Evolutionary conservation across 352 stramenopile genomes (phyloP), one percentile per base, ranked within the genome.

Genomic region (Globisporangium takayamanum): DNA sequence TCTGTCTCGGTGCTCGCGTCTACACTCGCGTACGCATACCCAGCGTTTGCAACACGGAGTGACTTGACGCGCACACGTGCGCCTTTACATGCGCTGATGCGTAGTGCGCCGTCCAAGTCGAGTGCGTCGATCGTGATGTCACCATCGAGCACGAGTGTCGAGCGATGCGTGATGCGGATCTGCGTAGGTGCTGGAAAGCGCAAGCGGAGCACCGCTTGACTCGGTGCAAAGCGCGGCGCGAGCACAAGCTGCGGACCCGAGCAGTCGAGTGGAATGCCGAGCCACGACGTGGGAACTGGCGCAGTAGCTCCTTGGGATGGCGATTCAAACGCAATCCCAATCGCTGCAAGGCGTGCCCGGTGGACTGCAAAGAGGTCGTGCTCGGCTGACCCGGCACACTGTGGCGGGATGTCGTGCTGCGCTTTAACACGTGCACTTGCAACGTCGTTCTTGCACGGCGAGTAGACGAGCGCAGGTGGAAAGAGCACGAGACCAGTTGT

Each of bases 391-490:
- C 74, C 76, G 0, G 78, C 78, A 20, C 78, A 87, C 50, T 90
- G 78, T n/a, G 78, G 75, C 0, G 77, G 77, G 22, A 88, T 72
- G 47, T 84, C 77, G 22, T 78, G 46, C 20, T 68, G 65, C 1
- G 61, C 74, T 54, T 90, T 90, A 4, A 67, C 63, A 2, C 66
- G 73, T 5, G 80, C 80, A 15, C 73, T 87, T 11, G 55, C 66
- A 15, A 70, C 70, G 54, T 90, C 79, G 41, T 90, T 90, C 62
- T 90, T 90, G 64, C 74, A 89, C 2, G 79, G 79, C 11, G 79
- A 87, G 53, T 89, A 89, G n/a, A 89, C 79, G 4, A 90, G 60
- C 6, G 59, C 63, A 26, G 80, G 61, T 6, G 74, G 74, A 55
- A 88, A 90, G 45, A 76, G 66, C 48, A 89, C 64, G 22, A 85